These are phyloP conservation scores for Ustilaginoidea virens DNA, from an alignment of 2,329 filamentous ascomycete species.

Conservation along the genomic window DNA sequence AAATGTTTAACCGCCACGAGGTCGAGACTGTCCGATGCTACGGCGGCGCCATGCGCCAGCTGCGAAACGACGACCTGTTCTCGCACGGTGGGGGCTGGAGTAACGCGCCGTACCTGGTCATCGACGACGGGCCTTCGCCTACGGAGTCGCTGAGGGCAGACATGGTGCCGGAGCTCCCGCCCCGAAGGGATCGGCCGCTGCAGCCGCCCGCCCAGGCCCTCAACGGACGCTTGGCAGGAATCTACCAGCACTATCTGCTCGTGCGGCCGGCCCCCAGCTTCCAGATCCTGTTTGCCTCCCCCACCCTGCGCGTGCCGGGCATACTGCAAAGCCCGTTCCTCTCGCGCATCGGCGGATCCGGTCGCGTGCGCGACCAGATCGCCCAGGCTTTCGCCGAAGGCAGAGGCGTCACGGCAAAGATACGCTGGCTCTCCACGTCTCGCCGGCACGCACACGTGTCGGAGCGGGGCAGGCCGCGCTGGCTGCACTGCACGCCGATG, in stretches of 20 bases:
- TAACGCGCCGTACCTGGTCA: neutral
- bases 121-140: neutral
- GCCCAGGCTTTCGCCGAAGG: slow-evolving; percentile 46
- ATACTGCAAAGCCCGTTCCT: slow-evolving; percentile 47
- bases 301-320: slow-evolving; percentile 48
- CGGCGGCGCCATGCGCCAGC: neutral
- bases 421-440: slow-evolving; percentile 42
- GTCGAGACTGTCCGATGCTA: neutral
- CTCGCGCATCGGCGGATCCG: slow-evolving; percentile 33
- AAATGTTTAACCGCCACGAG: slow-evolving; percentile 1
- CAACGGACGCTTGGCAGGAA: slow-evolving; percentile 11
- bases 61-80: neutral
- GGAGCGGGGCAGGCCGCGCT: neutral
- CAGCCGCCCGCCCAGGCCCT: slow-evolving; percentile 2
- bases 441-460: neutral
- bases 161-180: neutral
- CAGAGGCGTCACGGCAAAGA: slow-evolving; percentile 56
- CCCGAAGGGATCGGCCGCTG: neutral
- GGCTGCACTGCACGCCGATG: slow-evolving; percentile 2
- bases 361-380: slow-evolving; percentile 29
- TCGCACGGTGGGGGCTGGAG: neutral
- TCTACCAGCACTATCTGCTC: slow-evolving; percentile 43
- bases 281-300: slow-evolving; percentile 52
- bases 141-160: neutral
- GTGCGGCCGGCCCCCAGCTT: slow-evolving; percentile 50